Conservation (phyloP, 768 basidiomycete species). For the Mycena filopes region DNA sequence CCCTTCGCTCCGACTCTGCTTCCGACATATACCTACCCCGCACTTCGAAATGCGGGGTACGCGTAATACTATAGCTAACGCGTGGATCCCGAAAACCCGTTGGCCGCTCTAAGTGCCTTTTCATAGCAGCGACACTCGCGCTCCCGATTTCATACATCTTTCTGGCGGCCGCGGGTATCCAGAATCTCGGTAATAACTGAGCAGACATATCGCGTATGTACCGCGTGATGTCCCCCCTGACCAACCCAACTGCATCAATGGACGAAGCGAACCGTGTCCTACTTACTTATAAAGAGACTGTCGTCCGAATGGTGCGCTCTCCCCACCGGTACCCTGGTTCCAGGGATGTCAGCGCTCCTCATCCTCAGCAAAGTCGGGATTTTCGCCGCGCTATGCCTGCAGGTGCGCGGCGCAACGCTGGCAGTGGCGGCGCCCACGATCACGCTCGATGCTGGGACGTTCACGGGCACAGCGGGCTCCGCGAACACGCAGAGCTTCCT, state of each 20-base stretch:
- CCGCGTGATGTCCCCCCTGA: constrained; percentile 23
- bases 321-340: neutral
- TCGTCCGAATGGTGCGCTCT: neutral
- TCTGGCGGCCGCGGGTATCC: constrained; percentile 7
- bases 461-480: constrained; percentile 52
- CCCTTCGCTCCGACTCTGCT: neutral
- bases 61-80: neutral
- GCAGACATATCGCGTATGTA: too few relatives aligned
- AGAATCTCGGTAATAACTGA: neutral
- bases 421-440: constrained; percentile 47
- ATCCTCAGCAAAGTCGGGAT: constrained; percentile 13
- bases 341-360: constrained; percentile 13
- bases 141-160: neutral
- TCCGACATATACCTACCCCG: neutral
- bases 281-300: neutral
- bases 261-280: neutral
- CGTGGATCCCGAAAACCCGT: neutral
- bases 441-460: constrained; percentile 54
- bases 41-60: neutral
- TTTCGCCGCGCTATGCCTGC: constrained; percentile 14
- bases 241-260: neutral
- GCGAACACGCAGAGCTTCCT: constrained; percentile 51
- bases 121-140: too few relatives aligned
- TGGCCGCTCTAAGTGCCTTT: neutral
- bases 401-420: constrained; percentile 37